A percentile compares a stretch with the other conserved stretches of the same genome.
phyloP scores from a whole-genome alignment of 2,329 filamentous ascomycete genomes.

The Fusarium domesticum region DNA sequence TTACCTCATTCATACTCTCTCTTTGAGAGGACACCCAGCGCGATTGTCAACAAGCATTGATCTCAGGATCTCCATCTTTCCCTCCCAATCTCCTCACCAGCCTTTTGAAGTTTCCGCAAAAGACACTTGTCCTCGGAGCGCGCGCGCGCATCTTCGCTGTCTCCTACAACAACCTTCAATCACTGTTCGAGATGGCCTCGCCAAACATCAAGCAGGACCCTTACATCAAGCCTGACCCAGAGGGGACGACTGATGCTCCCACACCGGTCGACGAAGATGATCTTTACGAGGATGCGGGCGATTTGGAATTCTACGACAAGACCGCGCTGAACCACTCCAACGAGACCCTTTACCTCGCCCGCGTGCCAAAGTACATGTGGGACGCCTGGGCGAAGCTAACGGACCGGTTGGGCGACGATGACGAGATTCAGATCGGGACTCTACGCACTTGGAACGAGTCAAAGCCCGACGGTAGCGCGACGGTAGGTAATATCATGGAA shows the following conservation, averaged over 20 bases:
- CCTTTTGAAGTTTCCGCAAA: background rate
- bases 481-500: conserved; percentile 28
- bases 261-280: conserved; percentile 60
- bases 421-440: conserved; percentile 77
- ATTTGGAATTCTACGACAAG: conserved; percentile 55
- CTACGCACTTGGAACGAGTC: conserved; percentile 58
- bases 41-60: too few relatives aligned
- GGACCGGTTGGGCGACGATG: conserved; percentile 69
- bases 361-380: conserved; percentile 77
- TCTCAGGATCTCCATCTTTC: too few relatives aligned
- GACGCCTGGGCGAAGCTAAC: conserved; percentile 63
- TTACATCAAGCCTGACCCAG: conserved; percentile 50
- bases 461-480: conserved; percentile 51
- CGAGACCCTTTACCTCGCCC: conserved; percentile 65
- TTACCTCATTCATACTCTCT: too few relatives aligned
- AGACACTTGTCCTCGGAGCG: background rate
- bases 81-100: too few relatives aligned
- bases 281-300: conserved; percentile 59
- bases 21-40: too few relatives aligned
- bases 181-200: conserved; percentile 32
- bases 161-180: conserved; percentile 6
- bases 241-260: conserved; percentile 42
- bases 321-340: conserved; percentile 38
- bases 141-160: background rate
- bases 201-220: conserved; percentile 44